Evolutionary conservation across 2,329 filamentous ascomycete genomes (phyloP).

Genomic region (Didymella segeticola): DNA sequence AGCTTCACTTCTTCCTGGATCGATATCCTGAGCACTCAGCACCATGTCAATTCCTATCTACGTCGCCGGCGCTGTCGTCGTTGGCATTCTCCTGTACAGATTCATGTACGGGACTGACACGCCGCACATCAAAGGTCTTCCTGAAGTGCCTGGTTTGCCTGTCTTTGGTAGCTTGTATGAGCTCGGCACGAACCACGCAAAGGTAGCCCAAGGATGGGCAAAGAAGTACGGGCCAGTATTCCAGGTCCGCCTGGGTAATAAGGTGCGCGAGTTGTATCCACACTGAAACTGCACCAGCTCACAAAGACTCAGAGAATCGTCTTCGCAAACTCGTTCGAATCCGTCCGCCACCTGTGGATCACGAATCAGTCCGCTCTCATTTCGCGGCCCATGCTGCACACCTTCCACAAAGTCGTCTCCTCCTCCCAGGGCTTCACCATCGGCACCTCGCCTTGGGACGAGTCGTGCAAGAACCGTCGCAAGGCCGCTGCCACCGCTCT

Average conservation of each 20-base stretch:
- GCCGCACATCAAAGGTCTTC: slow-evolving; percentile 57
- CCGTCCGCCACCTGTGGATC: slow-evolving; percentile 77
- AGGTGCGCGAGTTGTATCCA: slow-evolving; percentile 49
- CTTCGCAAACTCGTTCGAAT: slow-evolving; percentile 79
- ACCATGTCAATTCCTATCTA: slow-evolving; percentile 51
- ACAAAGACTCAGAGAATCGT: slow-evolving; percentile 64
- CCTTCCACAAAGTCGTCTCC: slow-evolving; percentile 81
- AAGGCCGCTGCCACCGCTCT: slow-evolving; percentile 81
- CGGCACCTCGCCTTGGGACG: slow-evolving; percentile 83
- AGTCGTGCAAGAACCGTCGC: slow-evolving; percentile 76
- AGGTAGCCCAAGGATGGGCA: slow-evolving; percentile 54
- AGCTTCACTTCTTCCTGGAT: neutral
- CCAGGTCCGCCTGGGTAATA: slow-evolving; percentile 68
- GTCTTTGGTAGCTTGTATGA: slow-evolving; percentile 56
- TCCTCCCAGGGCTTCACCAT: slow-evolving; percentile 81
- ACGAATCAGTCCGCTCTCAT: slow-evolving; percentile 79
- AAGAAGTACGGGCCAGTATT: slow-evolving; percentile 60
- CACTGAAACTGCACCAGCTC: neutral
- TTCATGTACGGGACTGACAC: slow-evolving; percentile 55
- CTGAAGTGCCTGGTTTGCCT: slow-evolving; percentile 56
- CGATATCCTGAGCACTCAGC: slow-evolving; percentile 1
- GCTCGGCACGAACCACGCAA: slow-evolving; percentile 55
- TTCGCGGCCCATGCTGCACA: slow-evolving; percentile 78
- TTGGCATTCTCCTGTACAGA: slow-evolving; percentile 50
- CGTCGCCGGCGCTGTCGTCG: slow-evolving; percentile 50